Evolutionary conservation across 257 asterid genomes (phyloP), one percentile per base, ranked within the genome.

Genomic region (Pogostemon cablin): DNA sequence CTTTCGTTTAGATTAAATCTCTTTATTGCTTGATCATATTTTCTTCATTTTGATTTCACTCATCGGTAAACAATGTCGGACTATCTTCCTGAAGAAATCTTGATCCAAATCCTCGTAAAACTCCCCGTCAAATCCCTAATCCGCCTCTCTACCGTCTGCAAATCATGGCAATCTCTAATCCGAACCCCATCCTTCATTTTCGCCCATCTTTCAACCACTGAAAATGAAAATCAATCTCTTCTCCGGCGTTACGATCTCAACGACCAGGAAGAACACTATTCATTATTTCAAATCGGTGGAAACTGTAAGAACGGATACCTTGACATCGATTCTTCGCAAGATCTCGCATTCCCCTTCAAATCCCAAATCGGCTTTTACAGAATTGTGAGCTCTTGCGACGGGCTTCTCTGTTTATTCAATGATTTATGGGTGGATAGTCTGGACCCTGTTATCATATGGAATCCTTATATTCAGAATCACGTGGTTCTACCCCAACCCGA

Each of bases 361-460:
- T 75, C 77, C 34, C 55, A 35, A 53, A 39, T 74, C 53, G 89
- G 86, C 39, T 83, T 79, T 69, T 75, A 60, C 79, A 77, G 92
- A 52, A 58, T 84, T 3, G 88, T 89, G 49, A 95, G 96, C 0
- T 68, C 67, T 5, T 85, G 89, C 57, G 72, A 82, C 20, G 96
- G 96, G 17, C 67, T 88, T 7, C 52, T 88, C 0, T 88, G 89
- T 61, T 79, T 83, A 38, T 77, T 72, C n/a, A 82, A 85, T 35
- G 87, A 86, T 72, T 68, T 65, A 55, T 74, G 75, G 64, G 56
- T 69, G 12, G 48, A 59, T 20, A 62, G 75, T 25, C 60, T 71
- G 10, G 12, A 9, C n/a, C n/a, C n/a, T 12, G 46, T 82, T 9
- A 49, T 78, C n/a, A n/a, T 89, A 2, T 87, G 91, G 93, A 89